These are phyloP conservation scores for Umbelopsis sp. DNA, from an alignment of 371 early-diverging fungal genomes.

Conservation along the genomic window DNA sequence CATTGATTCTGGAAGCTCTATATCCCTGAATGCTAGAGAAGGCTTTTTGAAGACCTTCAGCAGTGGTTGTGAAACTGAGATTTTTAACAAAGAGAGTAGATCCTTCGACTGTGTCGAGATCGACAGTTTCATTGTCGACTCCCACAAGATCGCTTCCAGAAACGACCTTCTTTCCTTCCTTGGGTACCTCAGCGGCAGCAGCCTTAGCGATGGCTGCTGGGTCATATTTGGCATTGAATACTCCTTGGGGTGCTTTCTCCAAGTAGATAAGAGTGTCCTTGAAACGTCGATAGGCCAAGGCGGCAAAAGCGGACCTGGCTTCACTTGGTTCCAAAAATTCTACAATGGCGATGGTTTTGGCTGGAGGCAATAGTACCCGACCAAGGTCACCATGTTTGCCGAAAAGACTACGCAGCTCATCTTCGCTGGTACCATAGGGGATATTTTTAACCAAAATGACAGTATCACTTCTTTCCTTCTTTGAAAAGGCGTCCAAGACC, in stretches of 20 bases:
- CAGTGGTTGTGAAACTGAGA: conserved; percentile 87
- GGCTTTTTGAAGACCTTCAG: conserved; percentile 68
- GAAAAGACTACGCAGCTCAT: conserved; percentile 81
- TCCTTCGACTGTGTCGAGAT: conserved; percentile 52
- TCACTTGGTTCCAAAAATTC: conserved; percentile 91
- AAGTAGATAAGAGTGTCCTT: conserved; percentile 90
- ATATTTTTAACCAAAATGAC: conserved; percentile 95
- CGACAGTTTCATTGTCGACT: conserved; percentile 38
- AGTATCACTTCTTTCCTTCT: conserved; percentile 82
- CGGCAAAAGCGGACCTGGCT: conserved; percentile 87
- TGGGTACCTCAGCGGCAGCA: conserved; percentile 25
- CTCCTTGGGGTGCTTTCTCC: conserved; percentile 90
- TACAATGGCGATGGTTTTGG: conserved; percentile 92
- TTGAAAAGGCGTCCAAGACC: conserved; percentile 72
- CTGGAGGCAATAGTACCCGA: conserved; percentile 91
- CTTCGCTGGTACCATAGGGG: conserved; percentile 78
- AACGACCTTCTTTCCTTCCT: conserved; percentile 38
- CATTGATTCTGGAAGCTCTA: conserved; percentile 75
- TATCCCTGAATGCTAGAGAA: conserved; percentile 77
- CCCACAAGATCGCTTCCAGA: conserved; percentile 51
- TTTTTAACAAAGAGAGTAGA: conserved; percentile 94
- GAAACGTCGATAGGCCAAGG: conserved; percentile 89
- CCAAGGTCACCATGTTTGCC: conserved; percentile 87
- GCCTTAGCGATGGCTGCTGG: conserved; percentile 23
- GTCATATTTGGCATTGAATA: conserved; percentile 74